Percentiles rank a stretch among this genome's conserved stretches.
These are phyloP conservation scores for Podosphaera aphanis DNA, from an alignment of 2,329 filamentous ascomycete genomes.

Conservation along the genomic window DNA sequence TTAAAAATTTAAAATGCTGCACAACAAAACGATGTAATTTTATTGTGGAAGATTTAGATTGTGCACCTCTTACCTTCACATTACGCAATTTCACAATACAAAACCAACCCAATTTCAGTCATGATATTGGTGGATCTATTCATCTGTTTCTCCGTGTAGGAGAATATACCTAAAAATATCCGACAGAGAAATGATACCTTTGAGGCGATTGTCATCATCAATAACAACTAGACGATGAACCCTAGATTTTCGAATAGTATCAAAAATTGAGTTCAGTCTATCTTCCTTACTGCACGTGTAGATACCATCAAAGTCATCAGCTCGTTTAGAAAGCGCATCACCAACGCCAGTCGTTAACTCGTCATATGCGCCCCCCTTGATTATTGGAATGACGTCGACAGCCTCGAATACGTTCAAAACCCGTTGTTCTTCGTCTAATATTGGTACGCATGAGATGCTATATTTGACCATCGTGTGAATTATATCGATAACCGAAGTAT, in stretches of 20 bases:
- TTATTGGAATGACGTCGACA: constrained; percentile 87
- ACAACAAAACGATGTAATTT: not conserved
- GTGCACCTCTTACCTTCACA: not conserved
- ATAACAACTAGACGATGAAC: constrained; percentile 86
- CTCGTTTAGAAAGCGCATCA: constrained; percentile 65
- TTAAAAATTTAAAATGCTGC: not conserved
- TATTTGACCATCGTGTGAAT: constrained; percentile 81
- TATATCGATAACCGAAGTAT: constrained; percentile 75
- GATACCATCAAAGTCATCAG: constrained; percentile 83
- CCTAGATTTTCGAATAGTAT: constrained; percentile 82
- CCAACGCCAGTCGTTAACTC: constrained; percentile 70
- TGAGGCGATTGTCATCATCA: constrained; percentile 66
- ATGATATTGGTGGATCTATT: constrained; percentile 5
- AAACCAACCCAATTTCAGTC: not conserved
- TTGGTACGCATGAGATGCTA: constrained; percentile 87
- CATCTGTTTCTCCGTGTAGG: constrained; percentile 26
- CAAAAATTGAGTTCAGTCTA: constrained; percentile 83
- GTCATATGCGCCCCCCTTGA: constrained; percentile 82
- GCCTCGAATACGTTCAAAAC: constrained; percentile 95
- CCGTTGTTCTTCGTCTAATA: constrained; percentile 53
- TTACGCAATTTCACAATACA: not conserved
- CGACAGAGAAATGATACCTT: constrained; percentile 76
- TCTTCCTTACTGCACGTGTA: constrained; percentile 89
- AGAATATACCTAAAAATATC: constrained; percentile 93
- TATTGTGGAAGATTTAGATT: not conserved